phyloP scores from a whole-genome alignment of 2,329 filamentous ascomycete species.

The Chaetomium sp. region DNA sequence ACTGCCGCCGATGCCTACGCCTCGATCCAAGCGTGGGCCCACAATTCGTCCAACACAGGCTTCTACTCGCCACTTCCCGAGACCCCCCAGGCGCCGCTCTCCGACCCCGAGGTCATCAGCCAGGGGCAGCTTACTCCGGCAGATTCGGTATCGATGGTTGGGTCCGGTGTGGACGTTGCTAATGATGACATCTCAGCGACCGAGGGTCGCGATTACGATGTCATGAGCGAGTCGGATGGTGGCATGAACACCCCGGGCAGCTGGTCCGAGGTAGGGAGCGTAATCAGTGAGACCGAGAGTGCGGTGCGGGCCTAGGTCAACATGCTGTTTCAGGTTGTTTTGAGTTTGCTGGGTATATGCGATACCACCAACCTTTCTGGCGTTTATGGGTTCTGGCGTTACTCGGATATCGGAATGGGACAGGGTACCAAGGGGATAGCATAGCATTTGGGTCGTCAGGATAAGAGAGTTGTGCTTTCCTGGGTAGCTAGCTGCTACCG shows the following conservation, averaged over 20 bases:
- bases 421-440: neutral
- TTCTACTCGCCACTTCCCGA: slow-evolving; percentile 65
- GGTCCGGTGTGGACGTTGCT: slow-evolving; percentile 52
- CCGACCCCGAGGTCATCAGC: slow-evolving; percentile 56
- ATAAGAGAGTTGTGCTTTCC: neutral
- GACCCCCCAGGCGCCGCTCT: slow-evolving; percentile 52
- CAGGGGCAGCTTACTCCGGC: slow-evolving; percentile 61
- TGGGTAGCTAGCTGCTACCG: neutral
- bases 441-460: neutral
- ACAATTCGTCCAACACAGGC: slow-evolving; percentile 49
- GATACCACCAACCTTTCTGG: slow-evolving; percentile 5
- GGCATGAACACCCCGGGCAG: slow-evolving; percentile 62
- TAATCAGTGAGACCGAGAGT: slow-evolving; percentile 58
- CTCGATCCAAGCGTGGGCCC: slow-evolving; percentile 67
- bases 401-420: neutral
- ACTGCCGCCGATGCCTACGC: slow-evolving; percentile 51
- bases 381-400: slow-evolving; percentile 8
- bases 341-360: neutral
- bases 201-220: slow-evolving; percentile 49
- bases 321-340: neutral
- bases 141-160: slow-evolving; percentile 58
- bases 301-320: slow-evolving; percentile 40
- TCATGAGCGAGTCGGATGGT: slow-evolving; percentile 60
- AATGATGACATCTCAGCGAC: slow-evolving; percentile 43
- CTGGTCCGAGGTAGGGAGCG: slow-evolving; percentile 67